Evolutionary conservation across 2,329 filamentous ascomycete genomes (phyloP), one percentile per base, ranked within the genome.

Genomic region (Plenodomus lindquistii): DNA sequence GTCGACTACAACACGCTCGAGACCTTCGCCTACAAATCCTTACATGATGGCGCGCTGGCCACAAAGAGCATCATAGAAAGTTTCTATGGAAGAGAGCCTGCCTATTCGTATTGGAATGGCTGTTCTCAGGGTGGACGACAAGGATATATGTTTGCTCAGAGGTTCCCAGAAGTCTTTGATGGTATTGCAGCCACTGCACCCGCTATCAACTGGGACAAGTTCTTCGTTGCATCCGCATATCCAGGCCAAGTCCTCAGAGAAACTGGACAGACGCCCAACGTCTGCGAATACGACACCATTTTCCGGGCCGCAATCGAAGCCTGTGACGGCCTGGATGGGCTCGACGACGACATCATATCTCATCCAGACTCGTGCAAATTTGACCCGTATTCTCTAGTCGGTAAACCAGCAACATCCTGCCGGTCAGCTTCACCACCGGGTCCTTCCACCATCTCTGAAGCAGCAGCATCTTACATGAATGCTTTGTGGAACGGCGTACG

Each of bases 81-180:
- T 60, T 54, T 57, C 44, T 71, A 71, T 37, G 60, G 63, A 3
- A 21, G 60, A 22, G 8, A 48, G 4, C 58, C 69, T 0, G 48
- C 50, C 8, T 69, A 66, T 41, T 70, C 67, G 4, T 70, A 71
- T 50, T 71, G 62, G 59, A 63, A 52, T 38, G 68, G 62, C 49
- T 72, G 70, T 46, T 71, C 69, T 1, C 55, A 63, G 17, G 67
- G 67, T 19, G 69, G 69, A 7, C 48, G 69, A 8, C 67, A 72
- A 39, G 70, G 65, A 1, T 50, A 59, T 24, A 57, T 57, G 44
- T 31, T 69, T 20, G 67, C 65, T 4, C 66, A 70, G 43, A 45
- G 54, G 9, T 71, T 65, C 50, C 66, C 66, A 1, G 51, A 55
- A 2, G 50, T 54, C 1, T 66, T 57, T 29, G 63, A 71, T 48